phyloP scores from a whole-genome alignment of 2,329 filamentous ascomycete species.

The Calcarisporium arbuscula region DNA sequence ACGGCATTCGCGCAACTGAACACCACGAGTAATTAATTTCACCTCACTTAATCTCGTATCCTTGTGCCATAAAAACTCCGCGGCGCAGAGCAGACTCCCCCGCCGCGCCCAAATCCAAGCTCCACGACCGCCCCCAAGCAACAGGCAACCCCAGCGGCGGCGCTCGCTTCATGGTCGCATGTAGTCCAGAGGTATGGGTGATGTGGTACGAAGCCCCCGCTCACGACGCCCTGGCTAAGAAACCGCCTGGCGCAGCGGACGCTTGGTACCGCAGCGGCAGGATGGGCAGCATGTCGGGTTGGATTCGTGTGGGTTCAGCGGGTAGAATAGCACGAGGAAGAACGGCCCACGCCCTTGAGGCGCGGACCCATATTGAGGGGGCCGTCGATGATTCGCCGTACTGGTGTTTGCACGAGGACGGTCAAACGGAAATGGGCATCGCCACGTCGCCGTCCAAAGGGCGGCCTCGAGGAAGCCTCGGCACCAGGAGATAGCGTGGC shows the following conservation, averaged over 20 bases:
- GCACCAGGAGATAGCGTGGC: slow-evolving; percentile 33
- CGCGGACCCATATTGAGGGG: no score
- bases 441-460: slow-evolving; percentile 57
- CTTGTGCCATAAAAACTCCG: slow-evolving; percentile 41
- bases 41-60: slow-evolving; percentile 38
- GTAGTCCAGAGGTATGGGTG: slow-evolving; percentile 73
- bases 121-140: slow-evolving; percentile 93
- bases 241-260: slow-evolving; percentile 52
- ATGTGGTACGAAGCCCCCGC: slow-evolving; percentile 73
- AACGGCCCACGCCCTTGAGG: no score
- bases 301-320: slow-evolving; percentile 47
- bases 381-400: no score
- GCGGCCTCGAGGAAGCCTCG: slow-evolving; percentile 49
- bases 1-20: slow-evolving; percentile 5
- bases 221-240: slow-evolving; percentile 52
- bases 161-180: slow-evolving; percentile 83
- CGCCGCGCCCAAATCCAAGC: slow-evolving; percentile 64
- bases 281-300: slow-evolving; percentile 43
- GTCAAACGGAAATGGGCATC: slow-evolving; percentile 71
- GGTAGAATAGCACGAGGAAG: slow-evolving; percentile 49
- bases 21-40: no score
- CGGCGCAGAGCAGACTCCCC: slow-evolving; percentile 44
- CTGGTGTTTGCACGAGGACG: slow-evolving; percentile 72
- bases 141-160: slow-evolving; percentile 84
- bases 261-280: slow-evolving; percentile 41